Evolutionary conservation across 2,329 filamentous ascomycete species (phyloP).

Genomic region (Allantophomopsis lycopodina): DNA sequence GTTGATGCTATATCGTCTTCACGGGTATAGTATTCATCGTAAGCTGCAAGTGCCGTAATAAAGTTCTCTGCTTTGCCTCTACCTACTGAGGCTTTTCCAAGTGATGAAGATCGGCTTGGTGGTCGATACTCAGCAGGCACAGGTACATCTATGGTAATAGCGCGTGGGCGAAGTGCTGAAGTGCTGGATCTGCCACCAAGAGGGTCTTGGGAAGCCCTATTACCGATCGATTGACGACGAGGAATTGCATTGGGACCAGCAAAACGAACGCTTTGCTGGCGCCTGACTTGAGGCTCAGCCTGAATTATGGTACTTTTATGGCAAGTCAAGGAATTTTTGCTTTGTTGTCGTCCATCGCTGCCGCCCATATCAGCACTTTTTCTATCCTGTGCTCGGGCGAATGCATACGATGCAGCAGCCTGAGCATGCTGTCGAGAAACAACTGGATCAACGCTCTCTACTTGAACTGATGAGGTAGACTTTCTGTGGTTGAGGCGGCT

Average conservation of each 20-base stretch:
- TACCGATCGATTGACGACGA: slow-evolving; percentile 10
- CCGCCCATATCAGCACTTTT: slow-evolving; percentile 21
- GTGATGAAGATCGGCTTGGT: slow-evolving; percentile 17
- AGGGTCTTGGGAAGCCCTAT: slow-evolving; percentile 7
- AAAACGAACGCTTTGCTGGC: slow-evolving; percentile 41
- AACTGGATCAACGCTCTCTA: slow-evolving; percentile 33
- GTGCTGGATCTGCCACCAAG: slow-evolving; percentile 7
- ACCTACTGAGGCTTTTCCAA: slow-evolving; percentile 12
- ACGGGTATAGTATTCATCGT: slow-evolving; percentile 29
- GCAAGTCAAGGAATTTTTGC: slow-evolving; percentile 3
- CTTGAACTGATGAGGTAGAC: slow-evolving; percentile 34
- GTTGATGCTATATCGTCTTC: slow-evolving; percentile 33
- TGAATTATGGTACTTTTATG: slow-evolving; percentile 10
- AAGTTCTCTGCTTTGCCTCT: slow-evolving; percentile 16
- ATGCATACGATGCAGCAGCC: slow-evolving; percentile 48
- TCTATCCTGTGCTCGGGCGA: slow-evolving; percentile 32
- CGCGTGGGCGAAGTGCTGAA: slow-evolving; percentile 10
- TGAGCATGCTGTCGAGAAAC: slow-evolving; percentile 44
- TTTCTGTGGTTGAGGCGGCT: slow-evolving; percentile 34
- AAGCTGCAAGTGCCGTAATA: slow-evolving; percentile 21
- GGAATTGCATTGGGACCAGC: slow-evolving; percentile 14
- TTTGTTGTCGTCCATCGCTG: slow-evolving; percentile 10
- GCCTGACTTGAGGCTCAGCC: slow-evolving; percentile 17
- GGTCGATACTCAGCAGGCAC: slow-evolving; percentile 15
- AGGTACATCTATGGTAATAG: slow-evolving; percentile 13